Percentiles rank a stretch among this genome's conserved stretches.
Conservation (phyloP, 495 filamentous ascomycete genomes). For the Friedmanniomyces simplex region DNA sequence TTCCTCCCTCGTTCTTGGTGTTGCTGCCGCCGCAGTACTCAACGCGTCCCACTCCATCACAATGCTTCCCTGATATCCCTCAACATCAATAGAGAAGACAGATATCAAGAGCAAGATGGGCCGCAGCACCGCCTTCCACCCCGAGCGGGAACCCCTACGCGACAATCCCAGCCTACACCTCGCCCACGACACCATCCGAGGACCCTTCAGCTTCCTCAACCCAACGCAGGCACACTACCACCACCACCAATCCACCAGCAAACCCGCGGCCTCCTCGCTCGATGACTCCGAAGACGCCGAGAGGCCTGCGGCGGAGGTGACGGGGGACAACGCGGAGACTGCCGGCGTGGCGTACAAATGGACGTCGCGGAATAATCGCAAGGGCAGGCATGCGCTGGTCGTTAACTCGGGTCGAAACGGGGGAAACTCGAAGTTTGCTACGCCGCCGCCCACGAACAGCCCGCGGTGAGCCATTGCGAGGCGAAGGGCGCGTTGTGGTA, state of each 20-base stretch:
- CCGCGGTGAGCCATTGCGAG: too few relatives aligned
- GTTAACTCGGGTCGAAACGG: slow-evolving; percentile 33
- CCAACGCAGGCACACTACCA: slow-evolving; percentile 36
- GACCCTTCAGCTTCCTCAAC: slow-evolving; percentile 42
- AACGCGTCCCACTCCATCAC: neutral
- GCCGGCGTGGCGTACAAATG: slow-evolving; percentile 36
- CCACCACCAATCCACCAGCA: slow-evolving; percentile 13
- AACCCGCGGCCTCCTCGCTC: slow-evolving; percentile 1
- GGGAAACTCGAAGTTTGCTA: too few relatives aligned
- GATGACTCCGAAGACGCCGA: neutral
- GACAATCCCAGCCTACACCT: slow-evolving; percentile 19
- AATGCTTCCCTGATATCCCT: neutral
- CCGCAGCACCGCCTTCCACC: slow-evolving; percentile 23
- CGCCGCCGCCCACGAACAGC: too few relatives aligned
- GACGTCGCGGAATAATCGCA: slow-evolving; percentile 62
- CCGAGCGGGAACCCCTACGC: slow-evolving; percentile 22
- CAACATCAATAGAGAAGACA: neutral
- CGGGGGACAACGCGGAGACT: slow-evolving; percentile 10
- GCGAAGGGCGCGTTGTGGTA: neutral
- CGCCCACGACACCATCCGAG: slow-evolving; percentile 21
- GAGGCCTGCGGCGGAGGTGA: neutral
- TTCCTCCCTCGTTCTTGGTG: too few relatives aligned
- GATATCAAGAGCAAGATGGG: slow-evolving; percentile 4
- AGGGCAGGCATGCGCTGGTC: slow-evolving; percentile 52
- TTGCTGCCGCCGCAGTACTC: neutral